These are phyloP conservation scores for Cenococcum geophilum DNA, from an alignment of 495 filamentous ascomycete genomes.

Conservation along the genomic window DNA sequence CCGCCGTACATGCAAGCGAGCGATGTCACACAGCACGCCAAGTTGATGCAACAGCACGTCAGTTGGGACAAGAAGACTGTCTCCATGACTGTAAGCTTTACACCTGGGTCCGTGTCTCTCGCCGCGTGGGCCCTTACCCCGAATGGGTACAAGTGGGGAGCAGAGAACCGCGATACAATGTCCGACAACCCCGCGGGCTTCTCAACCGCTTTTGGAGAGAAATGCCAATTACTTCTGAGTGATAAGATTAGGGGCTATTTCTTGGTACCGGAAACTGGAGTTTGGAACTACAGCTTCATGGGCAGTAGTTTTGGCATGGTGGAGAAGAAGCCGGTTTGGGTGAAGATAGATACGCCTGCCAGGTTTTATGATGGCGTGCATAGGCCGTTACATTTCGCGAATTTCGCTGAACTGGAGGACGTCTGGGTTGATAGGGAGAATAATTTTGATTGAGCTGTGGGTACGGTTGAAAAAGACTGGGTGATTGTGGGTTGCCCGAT, in stretches of 20 bases:
- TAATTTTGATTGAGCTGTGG: conserved; percentile 30
- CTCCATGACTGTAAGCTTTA: conserved; percentile 95
- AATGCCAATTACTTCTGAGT: conserved; percentile 86
- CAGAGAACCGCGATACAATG: conserved; percentile 85
- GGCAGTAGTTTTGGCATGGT: conserved; percentile 76
- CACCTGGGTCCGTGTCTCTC: conserved; percentile 93
- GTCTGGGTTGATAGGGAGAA: conserved; percentile 42
- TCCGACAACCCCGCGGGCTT: conserved; percentile 94
- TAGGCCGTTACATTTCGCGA: conserved; percentile 77
- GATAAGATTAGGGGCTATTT: conserved; percentile 93
- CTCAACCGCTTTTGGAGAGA: conserved; percentile 85
- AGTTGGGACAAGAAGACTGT: conserved; percentile 93
- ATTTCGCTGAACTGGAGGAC: conserved; percentile 42
- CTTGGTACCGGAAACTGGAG: conserved; percentile 81
- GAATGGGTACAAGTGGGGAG: conserved; percentile 92
- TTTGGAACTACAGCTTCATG: conserved; percentile 99
- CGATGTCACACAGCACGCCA: conserved; percentile 90
- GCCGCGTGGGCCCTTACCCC: conserved; percentile 90
- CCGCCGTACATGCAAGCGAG: conserved; percentile 89
- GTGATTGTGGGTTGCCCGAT: neutral
- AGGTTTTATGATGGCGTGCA: conserved; percentile 91
- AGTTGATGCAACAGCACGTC: conserved; percentile 73
- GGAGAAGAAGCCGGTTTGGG: conserved; percentile 84
- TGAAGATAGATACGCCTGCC: conserved; percentile 83
- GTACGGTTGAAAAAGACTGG: neutral